These are phyloP conservation scores for Radiomyces spectabilis DNA, from an alignment of 192 early-diverging fungal genomes.

Conservation along the genomic window DNA sequence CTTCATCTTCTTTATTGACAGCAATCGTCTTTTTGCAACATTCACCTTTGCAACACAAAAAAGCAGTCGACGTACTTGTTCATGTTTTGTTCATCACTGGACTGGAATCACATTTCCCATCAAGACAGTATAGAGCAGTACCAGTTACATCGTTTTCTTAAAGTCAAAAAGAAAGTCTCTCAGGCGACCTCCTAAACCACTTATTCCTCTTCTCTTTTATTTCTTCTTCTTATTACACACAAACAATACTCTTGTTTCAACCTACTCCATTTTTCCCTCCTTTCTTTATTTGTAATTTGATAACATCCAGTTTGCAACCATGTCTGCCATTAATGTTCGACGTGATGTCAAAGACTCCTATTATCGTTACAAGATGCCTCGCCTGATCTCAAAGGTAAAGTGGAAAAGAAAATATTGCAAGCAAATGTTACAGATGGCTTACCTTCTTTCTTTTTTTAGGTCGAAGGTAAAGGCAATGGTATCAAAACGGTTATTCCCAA, in stretches of 20 bases:
- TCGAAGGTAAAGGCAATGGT: conserved; percentile 98
- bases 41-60: too few species aligned
- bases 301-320: conserved; percentile 27
- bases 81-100: conserved; percentile 21
- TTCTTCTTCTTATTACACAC: not conserved
- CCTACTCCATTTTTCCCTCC: conserved; percentile 5
- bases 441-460: conserved; percentile 34
- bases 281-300: conserved; percentile 3
- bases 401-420: too few species aligned
- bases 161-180: conserved; percentile 18
- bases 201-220: not conserved
- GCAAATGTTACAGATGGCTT: not conserved
- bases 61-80: conserved; percentile 13
- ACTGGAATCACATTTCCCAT: conserved; percentile 13
- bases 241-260: conserved; percentile 5
- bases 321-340: conserved; percentile 81
- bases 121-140: conserved; percentile 22
- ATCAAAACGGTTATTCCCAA: conserved; percentile 98
- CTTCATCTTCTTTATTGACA: too few species aligned
- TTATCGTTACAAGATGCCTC: conserved; percentile 99
- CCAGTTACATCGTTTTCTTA: conserved; percentile 5
- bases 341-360: conserved; percentile 88
- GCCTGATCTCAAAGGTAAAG: conserved; percentile 61
- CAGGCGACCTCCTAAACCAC: conserved; percentile 14
- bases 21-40: too few species aligned